Percentiles rank a stretch among this genome's conserved stretches.
Conservation (phyloP, 78 protist species). For the Dictyostelium intermedium region DNA sequence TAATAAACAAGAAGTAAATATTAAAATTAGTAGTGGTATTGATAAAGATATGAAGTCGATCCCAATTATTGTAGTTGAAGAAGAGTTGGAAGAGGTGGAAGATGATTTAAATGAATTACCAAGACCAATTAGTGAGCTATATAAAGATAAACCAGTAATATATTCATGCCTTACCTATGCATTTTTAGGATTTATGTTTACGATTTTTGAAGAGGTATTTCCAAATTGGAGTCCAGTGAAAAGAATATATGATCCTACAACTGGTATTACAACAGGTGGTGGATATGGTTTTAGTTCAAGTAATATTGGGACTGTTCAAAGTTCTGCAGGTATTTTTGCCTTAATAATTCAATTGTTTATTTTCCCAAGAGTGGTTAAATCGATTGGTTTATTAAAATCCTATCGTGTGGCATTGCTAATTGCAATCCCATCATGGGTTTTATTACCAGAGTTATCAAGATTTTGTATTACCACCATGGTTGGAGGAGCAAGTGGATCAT, state of each 20-base stretch:
- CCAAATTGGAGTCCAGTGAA: slow-evolving; percentile 34
- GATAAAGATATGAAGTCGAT: background rate
- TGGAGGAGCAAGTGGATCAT: background rate
- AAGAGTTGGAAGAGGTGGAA: slow-evolving; percentile 4
- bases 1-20: background rate
- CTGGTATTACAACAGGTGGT: background rate
- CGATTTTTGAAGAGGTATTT: slow-evolving; percentile 56
- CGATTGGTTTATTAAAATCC: background rate
- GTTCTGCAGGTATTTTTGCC: slow-evolving; percentile 46
- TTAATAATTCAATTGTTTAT: slow-evolving; percentile 9
- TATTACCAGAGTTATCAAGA: slow-evolving; percentile 32
- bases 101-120: slow-evolving; percentile 27
- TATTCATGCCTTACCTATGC: slow-evolving; percentile 41
- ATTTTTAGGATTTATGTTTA: slow-evolving; percentile 48
- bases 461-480: background rate
- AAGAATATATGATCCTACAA: background rate
- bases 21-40: background rate
- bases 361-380: slow-evolving; percentile 22
- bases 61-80: background rate
- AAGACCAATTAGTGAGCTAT: background rate
- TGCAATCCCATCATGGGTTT: slow-evolving; percentile 40
- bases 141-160: slow-evolving; percentile 20
- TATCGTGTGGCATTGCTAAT: slow-evolving; percentile 14
- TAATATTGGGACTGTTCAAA: slow-evolving; percentile 30
- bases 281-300: slow-evolving; percentile 23